These are phyloP conservation scores for Solanum hybrid DNA, from an alignment of 305 asterid species.

Conservation along the genomic window DNA sequence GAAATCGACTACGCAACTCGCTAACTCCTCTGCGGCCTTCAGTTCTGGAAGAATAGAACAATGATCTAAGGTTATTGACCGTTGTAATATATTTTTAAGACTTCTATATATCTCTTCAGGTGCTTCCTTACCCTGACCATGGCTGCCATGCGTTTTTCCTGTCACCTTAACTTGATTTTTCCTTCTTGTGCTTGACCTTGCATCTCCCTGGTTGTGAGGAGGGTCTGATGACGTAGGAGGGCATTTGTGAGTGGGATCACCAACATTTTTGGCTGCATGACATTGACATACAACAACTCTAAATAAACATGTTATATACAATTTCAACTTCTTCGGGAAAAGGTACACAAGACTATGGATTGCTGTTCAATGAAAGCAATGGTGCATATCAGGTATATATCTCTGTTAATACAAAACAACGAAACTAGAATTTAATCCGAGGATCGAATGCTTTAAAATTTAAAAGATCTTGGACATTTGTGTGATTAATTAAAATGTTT, in stretches of 20 bases:
- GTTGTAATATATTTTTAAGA: slow-evolving; percentile 15
- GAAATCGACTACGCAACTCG: slow-evolving; percentile 43
- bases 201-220: slow-evolving; percentile 12
- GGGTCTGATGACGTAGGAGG: slow-evolving; percentile 21
- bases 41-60: slow-evolving; percentile 33
- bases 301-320: neutral
- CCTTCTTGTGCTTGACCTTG: slow-evolving; percentile 8
- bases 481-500: neutral
- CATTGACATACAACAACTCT: neutral
- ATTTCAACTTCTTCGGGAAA: neutral
- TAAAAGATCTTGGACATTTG: neutral
- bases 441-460: neutral
- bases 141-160: slow-evolving; percentile 9
- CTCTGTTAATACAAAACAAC: neutral
- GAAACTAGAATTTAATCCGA: neutral
- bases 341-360: neutral
- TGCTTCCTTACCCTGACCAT: slow-evolving; percentile 10
- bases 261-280: neutral
- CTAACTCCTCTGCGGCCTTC: slow-evolving; percentile 48
- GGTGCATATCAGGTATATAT: neutral
- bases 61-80: slow-evolving; percentile 16
- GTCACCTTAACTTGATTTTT: slow-evolving; percentile 12
- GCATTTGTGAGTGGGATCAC: neutral
- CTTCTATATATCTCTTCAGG: slow-evolving; percentile 23
- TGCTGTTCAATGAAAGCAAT: neutral